Conservation (phyloP, 768 basidiomycete species). For the Nidularia pulvinata region DNA sequence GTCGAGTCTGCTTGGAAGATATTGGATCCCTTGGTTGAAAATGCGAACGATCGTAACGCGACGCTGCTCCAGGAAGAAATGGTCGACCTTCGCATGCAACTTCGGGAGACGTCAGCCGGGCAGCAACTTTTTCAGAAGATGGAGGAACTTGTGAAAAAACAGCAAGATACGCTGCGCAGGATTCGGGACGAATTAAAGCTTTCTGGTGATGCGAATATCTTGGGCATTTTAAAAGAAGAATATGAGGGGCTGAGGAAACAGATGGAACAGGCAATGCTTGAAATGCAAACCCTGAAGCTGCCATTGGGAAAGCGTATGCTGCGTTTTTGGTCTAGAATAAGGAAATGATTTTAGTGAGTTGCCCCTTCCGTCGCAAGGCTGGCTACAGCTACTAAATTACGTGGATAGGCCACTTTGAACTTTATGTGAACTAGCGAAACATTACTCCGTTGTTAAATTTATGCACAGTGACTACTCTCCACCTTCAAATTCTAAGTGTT, state of each 20-base stretch:
- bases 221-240: background rate
- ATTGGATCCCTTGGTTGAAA: slow-evolving; percentile 3
- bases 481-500: too few relatives aligned
- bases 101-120: background rate
- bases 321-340: too few relatives aligned
- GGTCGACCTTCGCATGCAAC: background rate
- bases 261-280: background rate
- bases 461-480: too few relatives aligned
- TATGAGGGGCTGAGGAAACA: background rate
- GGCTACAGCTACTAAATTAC: too few relatives aligned
- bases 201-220: background rate
- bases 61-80: background rate
- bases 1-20: slow-evolving; percentile 9
- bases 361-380: too few relatives aligned
- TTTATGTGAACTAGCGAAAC: too few relatives aligned
- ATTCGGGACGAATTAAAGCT: background rate
- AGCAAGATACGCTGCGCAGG: background rate
- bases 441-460: too few relatives aligned
- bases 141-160: background rate
- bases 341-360: too few relatives aligned
- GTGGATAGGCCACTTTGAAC: too few relatives aligned
- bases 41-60: background rate
- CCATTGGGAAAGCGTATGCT: background rate
- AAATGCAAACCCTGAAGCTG: background rate
- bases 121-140: background rate